Base-by-base conservation (phyloP, 1,139 yeast genomes). In the Candida tetrigidarum region DNA sequence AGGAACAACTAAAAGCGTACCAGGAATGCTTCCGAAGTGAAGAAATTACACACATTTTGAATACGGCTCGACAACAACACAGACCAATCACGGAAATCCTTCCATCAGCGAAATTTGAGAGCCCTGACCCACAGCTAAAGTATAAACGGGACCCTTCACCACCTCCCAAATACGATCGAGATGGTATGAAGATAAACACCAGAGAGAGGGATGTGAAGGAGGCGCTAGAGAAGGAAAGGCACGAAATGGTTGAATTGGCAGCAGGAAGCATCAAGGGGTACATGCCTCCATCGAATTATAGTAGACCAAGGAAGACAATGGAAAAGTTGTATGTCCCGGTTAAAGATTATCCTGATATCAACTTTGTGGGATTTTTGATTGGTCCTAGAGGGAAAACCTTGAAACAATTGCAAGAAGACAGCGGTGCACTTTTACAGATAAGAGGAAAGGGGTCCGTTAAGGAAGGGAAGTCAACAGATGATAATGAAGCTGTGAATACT, bases 341-440 rank as follows among this genome's bases (percentile, higher is more conserved):
- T 1, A 79, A 84, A 42, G 96, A 91, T 50, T 86, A 90, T 64
- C 98, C 98, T 0, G 95, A 87, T 43, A 85, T 93, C 54, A 95
- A 95, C 67, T 92, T 92, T 59, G 89, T 93, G 44, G 99, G 99
- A 0, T 75, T 88, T 44, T 70, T 95, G 30, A 68, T 95, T 45
- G 99, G 99, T 0, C 99, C 99, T 26, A 84, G 99, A 72, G 99
- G 98, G 16, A 86, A 87, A 56, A 93, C 97, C 0, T 68, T 92
- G 55, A 80, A 89, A 50, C 82, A 83, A 55, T 69, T 95, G 66
- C 96, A 92, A 60, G 84, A 82, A 40, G 83, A 85, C 42, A 84
- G 95, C 41, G 96, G 96, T 0, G 96, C 97, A 18, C 79, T 78
- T 50, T 84, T 92, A 50, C 95, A 92, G 2, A 86, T 92, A 33